A percentile compares a stretch with the other conserved stretches of the same genome.
Conservation (phyloP, 768 basidiomycete species). For the Leccinum obscurum region DNA sequence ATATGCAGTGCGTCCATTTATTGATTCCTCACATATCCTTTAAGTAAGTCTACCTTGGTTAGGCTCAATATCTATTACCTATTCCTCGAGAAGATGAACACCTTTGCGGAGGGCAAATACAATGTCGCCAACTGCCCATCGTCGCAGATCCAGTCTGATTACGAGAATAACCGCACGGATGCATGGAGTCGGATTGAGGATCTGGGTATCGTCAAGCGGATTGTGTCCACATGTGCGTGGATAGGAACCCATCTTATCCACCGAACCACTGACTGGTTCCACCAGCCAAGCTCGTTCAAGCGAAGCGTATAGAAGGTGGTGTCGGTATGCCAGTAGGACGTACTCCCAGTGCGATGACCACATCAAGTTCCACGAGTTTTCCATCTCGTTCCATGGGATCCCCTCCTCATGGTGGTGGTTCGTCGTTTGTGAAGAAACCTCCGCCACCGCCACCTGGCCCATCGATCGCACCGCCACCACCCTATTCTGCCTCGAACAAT, state of each 20-base stretch:
- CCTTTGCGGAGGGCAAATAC: conserved; percentile 80
- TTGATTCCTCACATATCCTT: background rate
- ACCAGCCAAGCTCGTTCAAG: conserved; percentile 69
- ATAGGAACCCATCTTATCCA: background rate
- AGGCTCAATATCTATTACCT: conserved; percentile 94
- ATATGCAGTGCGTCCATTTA: conserved; percentile 84
- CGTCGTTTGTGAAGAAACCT: conserved; percentile 43
- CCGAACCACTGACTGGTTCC: conserved; percentile 9
- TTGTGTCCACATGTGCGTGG: conserved; percentile 79
- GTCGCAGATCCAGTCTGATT: conserved; percentile 72
- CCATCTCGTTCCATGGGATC: conserved; percentile 28
- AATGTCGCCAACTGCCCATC: conserved; percentile 64
- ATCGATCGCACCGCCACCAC: conserved; percentile 46
- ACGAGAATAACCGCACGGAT: conserved; percentile 82
- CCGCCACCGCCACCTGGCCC: conserved; percentile 38
- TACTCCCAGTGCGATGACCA: conserved; percentile 25
- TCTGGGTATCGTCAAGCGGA: conserved; percentile 78
- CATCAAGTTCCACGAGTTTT: conserved; percentile 30
- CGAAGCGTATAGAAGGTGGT: conserved; percentile 39
- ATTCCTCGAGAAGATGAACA: conserved; percentile 90
- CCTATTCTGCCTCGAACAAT: conserved; percentile 23
- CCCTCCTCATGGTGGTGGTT: conserved; percentile 19
- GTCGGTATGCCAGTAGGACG: conserved; percentile 38
- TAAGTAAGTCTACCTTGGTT: conserved; percentile 2
- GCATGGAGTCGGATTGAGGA: conserved; percentile 77